Base-by-base conservation (phyloP, 1,139 yeast genomes). In the Scheffersomyces insectosa region DNA sequence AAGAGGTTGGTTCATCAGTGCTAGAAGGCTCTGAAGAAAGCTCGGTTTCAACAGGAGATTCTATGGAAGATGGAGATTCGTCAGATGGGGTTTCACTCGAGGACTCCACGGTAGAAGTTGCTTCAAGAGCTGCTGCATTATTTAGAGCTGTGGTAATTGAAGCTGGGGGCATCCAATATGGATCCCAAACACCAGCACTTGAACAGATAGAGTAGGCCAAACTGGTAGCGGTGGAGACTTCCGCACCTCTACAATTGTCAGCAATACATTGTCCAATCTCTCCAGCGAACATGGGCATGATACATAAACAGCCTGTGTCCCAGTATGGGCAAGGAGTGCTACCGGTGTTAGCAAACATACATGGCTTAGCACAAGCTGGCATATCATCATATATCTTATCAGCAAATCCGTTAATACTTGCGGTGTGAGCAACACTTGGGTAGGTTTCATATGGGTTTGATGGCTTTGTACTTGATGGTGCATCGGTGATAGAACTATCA, bases 351-450 rank as follows among this genome's bases (percentile, higher is more conserved):
- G 55, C 44, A 12, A 11, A 31, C 34, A 31, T 31, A 65, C 80
- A 75, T 1, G 55, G 52, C 52, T 68, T 56, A 37, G 80, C 82
- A 59, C 82, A 77, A 3, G 57, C 48, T 29, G 81, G 80, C 33
- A 73, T 60, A 10, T 50, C 45, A 41, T 50, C 62, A 54, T 68
- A 65, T 43, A 77, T 70, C 38, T 72, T 72, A 59, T 77, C 82
- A 44, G 81, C 80, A 46, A 77, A 75, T n/a, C 82, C 82, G 51
- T 77, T 77, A 48, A 76, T 70, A 35, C 72, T 55, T 40, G 80
- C 80, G 31, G 80, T 73, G 48, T 74, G 60, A 33, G 80, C 68
- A 30, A 77, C 79, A 3, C 62, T 51, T 23, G 82, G 82, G 59
- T 69, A 77, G 23, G 77, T 72, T 38, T 59, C 53, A 52, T 60